Evolutionary conservation across 179 eudicot species (phyloP).

Genomic region (Patellifolia procumbens): DNA sequence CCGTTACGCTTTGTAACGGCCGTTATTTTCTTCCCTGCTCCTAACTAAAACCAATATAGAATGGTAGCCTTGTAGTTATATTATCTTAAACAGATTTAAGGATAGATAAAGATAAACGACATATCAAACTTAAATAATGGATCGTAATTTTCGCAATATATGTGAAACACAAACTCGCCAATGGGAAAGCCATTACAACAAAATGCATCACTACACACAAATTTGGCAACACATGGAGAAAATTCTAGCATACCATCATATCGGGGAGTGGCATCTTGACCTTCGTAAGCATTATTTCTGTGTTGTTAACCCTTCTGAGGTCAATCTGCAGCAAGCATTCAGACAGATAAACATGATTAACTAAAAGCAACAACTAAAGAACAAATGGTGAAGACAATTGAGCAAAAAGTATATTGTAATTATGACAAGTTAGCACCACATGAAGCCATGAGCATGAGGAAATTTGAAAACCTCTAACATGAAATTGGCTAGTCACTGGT

Average conservation of each 20-base stretch:
- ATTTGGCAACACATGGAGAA: constrained; percentile 3
- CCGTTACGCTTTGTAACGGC: too few relatives aligned
- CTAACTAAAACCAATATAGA: not conserved
- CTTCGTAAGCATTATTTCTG: constrained; percentile 98
- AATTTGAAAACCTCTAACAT: not conserved
- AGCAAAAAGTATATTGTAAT: not conserved
- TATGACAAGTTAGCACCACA: not conserved
- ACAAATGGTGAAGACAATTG: not conserved
- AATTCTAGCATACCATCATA: constrained; percentile 74
- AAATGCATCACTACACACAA: not conserved
- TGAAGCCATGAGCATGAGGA: not conserved
- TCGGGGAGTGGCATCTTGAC: constrained; percentile 98
- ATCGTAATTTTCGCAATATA: not conserved
- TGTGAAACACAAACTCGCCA: not conserved
- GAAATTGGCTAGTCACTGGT: not conserved
- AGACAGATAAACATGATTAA: constrained; percentile 11
- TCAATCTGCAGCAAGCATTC: constrained; percentile 62
- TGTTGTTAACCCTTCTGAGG: constrained; percentile 84
- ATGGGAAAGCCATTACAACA: not conserved
- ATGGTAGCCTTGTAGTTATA: not conserved
- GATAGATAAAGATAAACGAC: not conserved
- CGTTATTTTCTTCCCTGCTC: too few relatives aligned
- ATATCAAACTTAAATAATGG: not conserved
- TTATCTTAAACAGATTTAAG: not conserved
- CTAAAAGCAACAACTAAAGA: constrained; percentile 7